These are phyloP conservation scores for Ganoderma multipileum DNA, from an alignment of 1,284 basidiomycete genomes.

Conservation along the genomic window DNA sequence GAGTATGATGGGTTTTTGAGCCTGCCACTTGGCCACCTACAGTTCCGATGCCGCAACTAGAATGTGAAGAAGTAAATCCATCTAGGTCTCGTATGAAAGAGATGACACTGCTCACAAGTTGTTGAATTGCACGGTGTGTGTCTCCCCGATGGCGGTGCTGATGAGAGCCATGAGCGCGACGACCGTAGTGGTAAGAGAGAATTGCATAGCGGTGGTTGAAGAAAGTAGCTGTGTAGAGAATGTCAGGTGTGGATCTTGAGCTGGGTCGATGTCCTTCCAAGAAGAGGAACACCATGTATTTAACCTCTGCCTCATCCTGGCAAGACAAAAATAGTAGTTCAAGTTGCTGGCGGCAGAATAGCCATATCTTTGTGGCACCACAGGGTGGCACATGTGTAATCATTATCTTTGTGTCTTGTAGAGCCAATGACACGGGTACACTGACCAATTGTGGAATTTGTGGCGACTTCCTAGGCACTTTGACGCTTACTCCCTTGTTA, in stretches of 20 bases:
- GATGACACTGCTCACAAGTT: slow-evolving; percentile 41
- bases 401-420: too few relatives aligned
- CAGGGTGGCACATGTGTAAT: too few relatives aligned
- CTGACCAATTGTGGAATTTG: too few relatives aligned
- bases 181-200: slow-evolving; percentile 39
- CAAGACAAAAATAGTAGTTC: too few relatives aligned
- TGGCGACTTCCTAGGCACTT: too few relatives aligned
- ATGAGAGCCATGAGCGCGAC: slow-evolving; percentile 35
- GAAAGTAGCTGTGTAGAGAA: too few relatives aligned
- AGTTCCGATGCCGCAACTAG: neutral
- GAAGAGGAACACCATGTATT: neutral
- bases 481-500: too few relatives aligned
- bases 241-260: neutral
- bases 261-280: neutral
- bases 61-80: neutral
- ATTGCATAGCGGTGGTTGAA: slow-evolving; percentile 36
- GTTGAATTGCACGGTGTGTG: slow-evolving; percentile 45
- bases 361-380: too few relatives aligned
- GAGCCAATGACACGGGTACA: too few relatives aligned
- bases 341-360: too few relatives aligned
- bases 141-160: slow-evolving; percentile 40
- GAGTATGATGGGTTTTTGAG: neutral
- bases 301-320: neutral
- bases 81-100: slow-evolving; percentile 2
- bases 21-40: neutral